Conservation (phyloP, 176 grass and related monocot species). For the Eragrostis nindensis region DNA sequence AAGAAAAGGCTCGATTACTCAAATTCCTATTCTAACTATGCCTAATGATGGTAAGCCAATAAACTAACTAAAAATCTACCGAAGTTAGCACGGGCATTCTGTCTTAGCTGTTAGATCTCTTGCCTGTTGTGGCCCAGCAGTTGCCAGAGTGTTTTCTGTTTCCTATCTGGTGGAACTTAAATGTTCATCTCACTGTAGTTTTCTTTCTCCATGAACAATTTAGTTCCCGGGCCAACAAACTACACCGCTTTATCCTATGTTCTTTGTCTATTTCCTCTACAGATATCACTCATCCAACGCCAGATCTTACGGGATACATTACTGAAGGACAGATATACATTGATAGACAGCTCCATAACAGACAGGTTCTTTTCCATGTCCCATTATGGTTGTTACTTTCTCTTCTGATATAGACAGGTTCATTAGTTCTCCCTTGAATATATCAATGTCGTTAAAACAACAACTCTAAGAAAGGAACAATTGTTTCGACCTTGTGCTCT, state of each 20-base stretch:
- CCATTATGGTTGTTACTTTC: background rate
- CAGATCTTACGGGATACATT: constrained; percentile 94
- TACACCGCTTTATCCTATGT: background rate
- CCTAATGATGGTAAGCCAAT: constrained; percentile 81
- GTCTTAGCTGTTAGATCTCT: background rate
- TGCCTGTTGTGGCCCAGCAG: background rate
- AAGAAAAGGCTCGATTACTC: constrained; percentile 92
- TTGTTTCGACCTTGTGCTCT: background rate
- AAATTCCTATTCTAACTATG: constrained; percentile 96
- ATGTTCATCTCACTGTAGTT: background rate
- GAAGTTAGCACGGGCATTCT: background rate
- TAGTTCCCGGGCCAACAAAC: constrained; percentile 9
- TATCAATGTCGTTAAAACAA: background rate
- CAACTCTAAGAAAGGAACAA: background rate
- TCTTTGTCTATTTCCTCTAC: constrained; percentile 22
- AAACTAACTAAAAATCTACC: constrained; percentile 17
- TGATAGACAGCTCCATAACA: constrained; percentile 88
- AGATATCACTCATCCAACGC: constrained; percentile 98
- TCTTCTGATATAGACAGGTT: background rate
- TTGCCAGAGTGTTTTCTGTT: too few species aligned
- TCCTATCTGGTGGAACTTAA: background rate
- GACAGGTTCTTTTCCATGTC: constrained; percentile 62
- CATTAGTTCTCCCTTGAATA: constrained; percentile 21
- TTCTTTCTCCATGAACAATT: background rate
- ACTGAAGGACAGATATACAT: constrained; percentile 97